Conservation (phyloP, 306 rosid species). For the Sechiopsis laciniata region DNA sequence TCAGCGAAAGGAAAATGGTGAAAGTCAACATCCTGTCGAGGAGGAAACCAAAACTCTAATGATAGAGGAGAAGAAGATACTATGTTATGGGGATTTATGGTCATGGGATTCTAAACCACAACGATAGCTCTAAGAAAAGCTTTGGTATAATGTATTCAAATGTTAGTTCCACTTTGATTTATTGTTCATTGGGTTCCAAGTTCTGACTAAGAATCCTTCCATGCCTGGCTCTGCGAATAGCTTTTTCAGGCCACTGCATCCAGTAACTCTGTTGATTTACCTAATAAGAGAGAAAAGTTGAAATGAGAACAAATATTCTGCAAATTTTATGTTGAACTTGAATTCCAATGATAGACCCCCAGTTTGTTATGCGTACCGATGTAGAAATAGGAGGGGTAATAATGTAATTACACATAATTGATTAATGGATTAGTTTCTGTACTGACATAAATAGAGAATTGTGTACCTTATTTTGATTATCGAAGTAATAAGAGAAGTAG, state of each 20-base stretch:
- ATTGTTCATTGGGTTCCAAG: background rate
- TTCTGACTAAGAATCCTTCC: background rate
- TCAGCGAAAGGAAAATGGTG: background rate
- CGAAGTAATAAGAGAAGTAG: no score
- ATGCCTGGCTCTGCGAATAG: background rate
- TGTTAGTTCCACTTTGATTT: background rate
- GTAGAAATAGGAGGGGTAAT: no score
- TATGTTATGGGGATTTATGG: background rate
- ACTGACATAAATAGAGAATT: no score
- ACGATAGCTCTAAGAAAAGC: background rate
- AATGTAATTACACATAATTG: no score
- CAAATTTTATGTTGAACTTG: background rate
- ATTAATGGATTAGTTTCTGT: no score
- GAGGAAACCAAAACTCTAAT: background rate
- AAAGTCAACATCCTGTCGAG: background rate
- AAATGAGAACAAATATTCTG: background rate
- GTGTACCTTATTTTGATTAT: no score
- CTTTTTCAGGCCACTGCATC: background rate
- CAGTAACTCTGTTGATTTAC: background rate
- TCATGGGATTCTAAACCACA: background rate
- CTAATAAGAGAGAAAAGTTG: background rate
- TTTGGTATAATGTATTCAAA: background rate
- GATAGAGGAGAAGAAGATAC: background rate
- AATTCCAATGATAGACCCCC: background rate
- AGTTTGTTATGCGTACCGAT: no score